Conservation (phyloP, 1,284 basidiomycete genomes). For the Heterobasidion occidentale region DNA sequence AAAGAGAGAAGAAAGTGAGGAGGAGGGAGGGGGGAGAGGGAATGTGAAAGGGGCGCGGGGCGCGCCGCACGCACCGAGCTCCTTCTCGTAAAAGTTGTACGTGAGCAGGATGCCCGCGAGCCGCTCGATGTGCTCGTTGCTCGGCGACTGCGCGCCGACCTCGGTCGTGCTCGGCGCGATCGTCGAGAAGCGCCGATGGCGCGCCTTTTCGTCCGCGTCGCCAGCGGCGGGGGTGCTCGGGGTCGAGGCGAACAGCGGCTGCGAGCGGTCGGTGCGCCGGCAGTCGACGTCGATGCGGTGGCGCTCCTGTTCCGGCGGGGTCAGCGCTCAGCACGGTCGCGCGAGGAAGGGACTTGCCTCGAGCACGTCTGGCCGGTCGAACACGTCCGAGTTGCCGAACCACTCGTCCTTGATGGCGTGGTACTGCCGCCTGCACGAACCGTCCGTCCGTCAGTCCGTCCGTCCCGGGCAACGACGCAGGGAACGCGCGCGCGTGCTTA, state of each 20-base stretch:
- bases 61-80: slow-evolving; percentile 52
- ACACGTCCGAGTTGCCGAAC: slow-evolving; percentile 76
- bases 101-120: slow-evolving; percentile 82
- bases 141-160: slow-evolving; percentile 76
- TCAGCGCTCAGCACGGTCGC: not conserved
- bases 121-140: slow-evolving; percentile 81
- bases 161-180: slow-evolving; percentile 66
- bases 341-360: slow-evolving; percentile 36
- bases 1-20: not conserved
- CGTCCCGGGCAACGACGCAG: not conserved
- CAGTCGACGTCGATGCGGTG: slow-evolving; percentile 95
- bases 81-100: slow-evolving; percentile 87
- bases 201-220: slow-evolving; percentile 45
- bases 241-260: slow-evolving; percentile 70
- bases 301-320: slow-evolving; percentile 45
- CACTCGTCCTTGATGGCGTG: slow-evolving; percentile 67
- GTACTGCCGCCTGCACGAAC: slow-evolving; percentile 53
- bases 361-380: slow-evolving; percentile 69
- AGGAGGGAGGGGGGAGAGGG: too few species aligned
- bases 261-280: slow-evolving; percentile 90
- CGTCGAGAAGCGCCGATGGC: slow-evolving; percentile 44
- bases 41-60: not conserved
- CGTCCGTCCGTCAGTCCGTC: not conserved
- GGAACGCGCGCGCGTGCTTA: slow-evolving; percentile 22
- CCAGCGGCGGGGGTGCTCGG: slow-evolving; percentile 18